Evolutionary conservation across 768 basidiomycete genomes (phyloP).

Genomic region (Leccinellum luteum): DNA sequence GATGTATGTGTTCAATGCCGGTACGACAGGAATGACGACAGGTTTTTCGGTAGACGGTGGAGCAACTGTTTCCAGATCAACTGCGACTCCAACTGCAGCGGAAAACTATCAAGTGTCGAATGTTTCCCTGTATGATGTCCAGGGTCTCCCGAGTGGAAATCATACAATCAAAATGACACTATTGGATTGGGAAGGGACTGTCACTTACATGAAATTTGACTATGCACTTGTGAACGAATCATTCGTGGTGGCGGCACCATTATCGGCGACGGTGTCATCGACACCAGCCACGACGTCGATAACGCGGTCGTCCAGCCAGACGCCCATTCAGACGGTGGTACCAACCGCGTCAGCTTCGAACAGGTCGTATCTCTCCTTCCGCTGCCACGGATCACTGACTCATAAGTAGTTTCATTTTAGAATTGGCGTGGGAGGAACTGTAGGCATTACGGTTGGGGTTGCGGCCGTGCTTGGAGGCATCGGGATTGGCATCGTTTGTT

Average conservation of each 20-base stretch:
- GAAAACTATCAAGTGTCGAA: slow-evolving; percentile 20
- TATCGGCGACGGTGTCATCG: slow-evolving; percentile 1
- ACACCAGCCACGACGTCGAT: slow-evolving; percentile 1
- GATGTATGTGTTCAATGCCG: slow-evolving; percentile 26
- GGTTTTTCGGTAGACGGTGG: slow-evolving; percentile 20
- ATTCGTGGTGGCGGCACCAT: slow-evolving; percentile 11
- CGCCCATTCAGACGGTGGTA: not conserved
- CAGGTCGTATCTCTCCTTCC: slow-evolving; percentile 6
- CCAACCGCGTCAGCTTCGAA: not conserved
- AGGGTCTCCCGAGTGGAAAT: slow-evolving; percentile 13
- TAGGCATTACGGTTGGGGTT: slow-evolving; percentile 19
- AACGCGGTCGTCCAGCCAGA: not conserved
- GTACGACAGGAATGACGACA: slow-evolving; percentile 18
- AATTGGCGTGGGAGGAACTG: slow-evolving; percentile 7
- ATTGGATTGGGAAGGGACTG: slow-evolving; percentile 15
- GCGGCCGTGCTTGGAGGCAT: not conserved
- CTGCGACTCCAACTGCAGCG: slow-evolving; percentile 5
- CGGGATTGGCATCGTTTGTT: slow-evolving; percentile 5
- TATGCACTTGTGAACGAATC: slow-evolving; percentile 27
- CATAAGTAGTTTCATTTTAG: slow-evolving; percentile 6
- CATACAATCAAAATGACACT: slow-evolving; percentile 25
- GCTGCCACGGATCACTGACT: not conserved
- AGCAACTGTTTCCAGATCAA: slow-evolving; percentile 3
- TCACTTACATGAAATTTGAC: slow-evolving; percentile 26
- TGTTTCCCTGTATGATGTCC: slow-evolving; percentile 16